A percentile compares a stretch with the other conserved stretches of the same genome.
phyloP scores from a whole-genome alignment of 352 stramenopile species.

The Pythium grandisporangium region DNA sequence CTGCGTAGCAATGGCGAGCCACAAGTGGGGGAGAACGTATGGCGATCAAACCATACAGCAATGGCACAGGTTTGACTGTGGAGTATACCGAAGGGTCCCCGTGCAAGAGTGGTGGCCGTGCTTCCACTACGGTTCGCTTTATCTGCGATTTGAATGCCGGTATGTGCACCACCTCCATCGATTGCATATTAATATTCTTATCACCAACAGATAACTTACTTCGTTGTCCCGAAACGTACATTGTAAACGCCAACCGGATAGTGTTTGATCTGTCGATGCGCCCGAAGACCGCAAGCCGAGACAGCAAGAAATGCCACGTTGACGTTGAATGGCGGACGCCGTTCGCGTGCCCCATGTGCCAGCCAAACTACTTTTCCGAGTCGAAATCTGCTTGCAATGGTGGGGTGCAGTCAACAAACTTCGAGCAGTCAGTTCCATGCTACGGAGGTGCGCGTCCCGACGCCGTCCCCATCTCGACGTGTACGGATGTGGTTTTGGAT shows the following conservation, averaged over 20 bases:
- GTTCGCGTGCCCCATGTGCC: slow-evolving; percentile 60
- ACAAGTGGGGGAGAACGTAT: slow-evolving; percentile 53
- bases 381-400: slow-evolving; percentile 46
- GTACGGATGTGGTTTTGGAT: slow-evolving; percentile 61
- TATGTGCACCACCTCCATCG: no score
- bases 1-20: slow-evolving; percentile 55
- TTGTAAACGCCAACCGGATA: background rate
- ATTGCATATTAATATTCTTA: no score
- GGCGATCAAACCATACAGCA: slow-evolving; percentile 39
- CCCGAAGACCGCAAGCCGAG: slow-evolving; percentile 16
- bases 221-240: no score
- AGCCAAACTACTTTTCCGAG: slow-evolving; percentile 51
- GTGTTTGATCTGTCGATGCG: background rate
- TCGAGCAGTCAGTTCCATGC: slow-evolving; percentile 39
- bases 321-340: slow-evolving; percentile 57
- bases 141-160: slow-evolving; percentile 59
- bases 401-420: slow-evolving; percentile 51
- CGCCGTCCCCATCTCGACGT: slow-evolving; percentile 44
- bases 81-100: slow-evolving; percentile 37
- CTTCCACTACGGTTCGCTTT: slow-evolving; percentile 53
- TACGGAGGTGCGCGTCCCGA: slow-evolving; percentile 37
- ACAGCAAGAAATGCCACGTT: slow-evolving; percentile 44
- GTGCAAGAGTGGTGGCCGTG: slow-evolving; percentile 33
- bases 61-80: slow-evolving; percentile 50
- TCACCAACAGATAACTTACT: no score